These are phyloP conservation scores for Capsicum rhomboideum DNA, from an alignment of 257 asterid species.

Conservation along the genomic window DNA sequence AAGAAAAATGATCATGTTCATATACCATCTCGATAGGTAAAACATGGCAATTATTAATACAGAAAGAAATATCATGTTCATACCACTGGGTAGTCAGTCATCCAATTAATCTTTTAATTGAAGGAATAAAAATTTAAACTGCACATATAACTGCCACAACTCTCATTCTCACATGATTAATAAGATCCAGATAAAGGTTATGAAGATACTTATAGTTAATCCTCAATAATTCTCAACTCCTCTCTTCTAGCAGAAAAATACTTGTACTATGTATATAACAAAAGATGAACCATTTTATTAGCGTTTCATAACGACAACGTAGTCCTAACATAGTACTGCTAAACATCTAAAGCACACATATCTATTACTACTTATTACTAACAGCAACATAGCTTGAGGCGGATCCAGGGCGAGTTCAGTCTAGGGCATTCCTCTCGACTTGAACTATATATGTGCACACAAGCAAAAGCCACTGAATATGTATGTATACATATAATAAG, in stretches of 20 bases:
- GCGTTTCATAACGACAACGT: not conserved
- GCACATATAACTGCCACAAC: not conserved
- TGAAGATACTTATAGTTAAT: not conserved
- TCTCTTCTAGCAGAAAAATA: not conserved
- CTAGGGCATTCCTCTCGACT: not conserved
- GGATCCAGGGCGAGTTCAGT: not conserved
- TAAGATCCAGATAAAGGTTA: not conserved
- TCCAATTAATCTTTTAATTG: not conserved
- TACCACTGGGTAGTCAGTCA: no score
- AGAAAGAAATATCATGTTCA: no score
- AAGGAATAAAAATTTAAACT: not conserved
- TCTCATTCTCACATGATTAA: not conserved
- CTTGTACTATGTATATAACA: not conserved
- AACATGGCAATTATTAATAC: no score
- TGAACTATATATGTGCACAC: not conserved
- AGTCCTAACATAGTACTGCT: not conserved
- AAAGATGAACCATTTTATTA: not conserved
- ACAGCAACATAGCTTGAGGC: conserved; percentile 16
- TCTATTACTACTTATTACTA: not conserved
- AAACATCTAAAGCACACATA: not conserved
- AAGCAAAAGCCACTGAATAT: not conserved
- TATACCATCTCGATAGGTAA: no score
- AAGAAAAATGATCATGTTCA: no score
- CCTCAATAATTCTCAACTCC: not conserved
- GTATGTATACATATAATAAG: not conserved